phyloP scores from a whole-genome alignment of 768 basidiomycete species.

The Mycena maculata region DNA sequence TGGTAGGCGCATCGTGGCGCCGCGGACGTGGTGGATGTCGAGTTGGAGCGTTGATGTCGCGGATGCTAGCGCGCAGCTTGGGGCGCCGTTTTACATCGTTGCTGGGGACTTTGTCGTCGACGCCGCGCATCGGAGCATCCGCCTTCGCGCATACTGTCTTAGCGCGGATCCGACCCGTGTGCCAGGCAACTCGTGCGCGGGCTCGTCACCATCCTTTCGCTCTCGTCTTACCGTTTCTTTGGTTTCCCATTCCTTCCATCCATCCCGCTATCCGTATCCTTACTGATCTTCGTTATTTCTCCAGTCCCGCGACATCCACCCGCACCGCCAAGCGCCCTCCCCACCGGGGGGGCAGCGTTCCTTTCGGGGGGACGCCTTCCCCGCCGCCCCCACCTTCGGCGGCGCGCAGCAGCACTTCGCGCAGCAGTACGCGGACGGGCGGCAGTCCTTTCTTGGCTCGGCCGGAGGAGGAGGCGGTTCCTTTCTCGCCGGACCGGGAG shows the following conservation, averaged over 20 bases:
- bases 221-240: too few relatives aligned
- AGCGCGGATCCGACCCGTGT: too few relatives aligned
- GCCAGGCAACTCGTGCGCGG: too few relatives aligned
- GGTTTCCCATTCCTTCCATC: too few relatives aligned
- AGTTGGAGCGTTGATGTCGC: not conserved
- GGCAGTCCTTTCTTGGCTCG: constrained; percentile 36
- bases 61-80: too few relatives aligned
- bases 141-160: too few relatives aligned
- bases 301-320: not conserved
- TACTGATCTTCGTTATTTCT: too few relatives aligned
- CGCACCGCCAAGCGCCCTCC: constrained; percentile 11
- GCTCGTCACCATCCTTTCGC: too few relatives aligned
- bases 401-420: not conserved
- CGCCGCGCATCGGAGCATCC: too few relatives aligned
- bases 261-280: too few relatives aligned
- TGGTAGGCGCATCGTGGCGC: not conserved
- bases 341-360: constrained; percentile 28
- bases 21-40: not conserved
- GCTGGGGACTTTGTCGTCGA: too few relatives aligned
- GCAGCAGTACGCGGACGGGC: not conserved
- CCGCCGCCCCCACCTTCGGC: not conserved
- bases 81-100: too few relatives aligned
- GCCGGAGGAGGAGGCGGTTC: not conserved
- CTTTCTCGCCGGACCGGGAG: not conserved
- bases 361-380: constrained; percentile 21